Evolutionary conservation across 2,329 filamentous ascomycete genomes (phyloP).

Genomic region (Amylocarpus encephaloides): DNA sequence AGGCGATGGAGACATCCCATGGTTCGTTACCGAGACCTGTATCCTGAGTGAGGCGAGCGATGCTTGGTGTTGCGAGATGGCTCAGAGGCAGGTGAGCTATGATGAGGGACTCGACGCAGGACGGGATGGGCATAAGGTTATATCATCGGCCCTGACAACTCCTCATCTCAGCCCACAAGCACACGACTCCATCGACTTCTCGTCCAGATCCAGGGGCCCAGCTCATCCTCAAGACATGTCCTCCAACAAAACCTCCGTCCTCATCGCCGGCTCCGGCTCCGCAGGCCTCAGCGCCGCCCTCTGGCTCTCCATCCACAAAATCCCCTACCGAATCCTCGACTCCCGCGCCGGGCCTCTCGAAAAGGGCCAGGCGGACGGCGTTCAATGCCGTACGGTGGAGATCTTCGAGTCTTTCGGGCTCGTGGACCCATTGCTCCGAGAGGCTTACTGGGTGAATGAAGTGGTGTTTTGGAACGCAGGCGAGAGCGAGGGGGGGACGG

Average conservation of each 20-base stretch:
- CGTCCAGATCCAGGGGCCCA: too few species aligned
- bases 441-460: slow-evolving; percentile 61
- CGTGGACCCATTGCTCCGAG: slow-evolving; percentile 54
- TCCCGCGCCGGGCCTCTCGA: slow-evolving; percentile 46
- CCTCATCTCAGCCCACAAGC: too few species aligned
- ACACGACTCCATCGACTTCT: too few species aligned
- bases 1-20: too few species aligned
- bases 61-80: too few species aligned
- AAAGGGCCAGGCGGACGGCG: slow-evolving; percentile 57
- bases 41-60: too few species aligned
- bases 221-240: too few species aligned
- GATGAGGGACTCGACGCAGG: too few species aligned
- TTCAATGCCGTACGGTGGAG: slow-evolving; percentile 55
- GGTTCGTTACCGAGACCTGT: too few species aligned
- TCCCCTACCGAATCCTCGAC: slow-evolving; percentile 53
- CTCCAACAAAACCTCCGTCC: slow-evolving; percentile 37
- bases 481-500: slow-evolving; percentile 48
- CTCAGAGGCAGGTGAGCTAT: too few species aligned
- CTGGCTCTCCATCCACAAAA: slow-evolving; percentile 53
- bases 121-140: too few species aligned
- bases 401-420: slow-evolving; percentile 54
- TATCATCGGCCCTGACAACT: too few species aligned
- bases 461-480: slow-evolving; percentile 42
- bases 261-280: slow-evolving; percentile 56
- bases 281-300: slow-evolving; percentile 55